phyloP scores from a whole-genome alignment of 1,284 basidiomycete species.

The Tilletiopsis washingtonensis region DNA sequence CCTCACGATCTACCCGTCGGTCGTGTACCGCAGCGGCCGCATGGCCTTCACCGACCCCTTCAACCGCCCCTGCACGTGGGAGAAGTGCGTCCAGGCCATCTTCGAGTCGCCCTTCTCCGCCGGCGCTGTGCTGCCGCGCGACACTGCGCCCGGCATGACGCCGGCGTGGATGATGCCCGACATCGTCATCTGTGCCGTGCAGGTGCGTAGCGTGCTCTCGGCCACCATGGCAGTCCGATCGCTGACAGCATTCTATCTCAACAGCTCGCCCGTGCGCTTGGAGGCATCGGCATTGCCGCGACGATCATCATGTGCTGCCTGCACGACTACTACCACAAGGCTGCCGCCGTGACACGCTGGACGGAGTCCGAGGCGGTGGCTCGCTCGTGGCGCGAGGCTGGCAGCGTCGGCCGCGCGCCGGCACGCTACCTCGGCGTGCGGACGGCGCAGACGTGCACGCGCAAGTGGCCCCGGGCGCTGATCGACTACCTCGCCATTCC shows the following conservation, averaged over 20 bases:
- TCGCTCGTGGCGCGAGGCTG: constrained; percentile 3
- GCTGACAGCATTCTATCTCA: no score
- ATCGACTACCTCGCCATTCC: constrained; percentile 34
- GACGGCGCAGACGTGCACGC: constrained; percentile 5
- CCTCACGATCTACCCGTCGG: constrained; percentile 8
- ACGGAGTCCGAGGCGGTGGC: constrained; percentile 6
- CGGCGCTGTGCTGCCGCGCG: constrained; percentile 1
- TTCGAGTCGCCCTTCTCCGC: constrained; percentile 9
- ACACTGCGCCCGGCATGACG: constrained; percentile 9
- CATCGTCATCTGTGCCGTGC: constrained; percentile 27
- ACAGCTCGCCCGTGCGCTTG: constrained; percentile 15
- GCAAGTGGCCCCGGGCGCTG: constrained; percentile 8
- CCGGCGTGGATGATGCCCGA: constrained; percentile 21
- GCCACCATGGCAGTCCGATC: no score
- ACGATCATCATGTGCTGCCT: constrained; percentile 28
- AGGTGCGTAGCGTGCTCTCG: no score
- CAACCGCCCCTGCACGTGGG: background rate
- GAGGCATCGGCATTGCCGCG: constrained; percentile 19
- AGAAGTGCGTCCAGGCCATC: constrained; percentile 5
- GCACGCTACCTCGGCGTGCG: constrained; percentile 22
- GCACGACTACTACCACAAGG: constrained; percentile 42
- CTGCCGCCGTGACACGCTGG: constrained; percentile 33
- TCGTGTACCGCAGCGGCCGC: constrained; percentile 9
- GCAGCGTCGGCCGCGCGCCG: constrained; percentile 12
- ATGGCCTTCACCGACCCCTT: constrained; percentile 4